Conservation (phyloP, 805 yeast genomes). For the Yarrowia sp. region DNA sequence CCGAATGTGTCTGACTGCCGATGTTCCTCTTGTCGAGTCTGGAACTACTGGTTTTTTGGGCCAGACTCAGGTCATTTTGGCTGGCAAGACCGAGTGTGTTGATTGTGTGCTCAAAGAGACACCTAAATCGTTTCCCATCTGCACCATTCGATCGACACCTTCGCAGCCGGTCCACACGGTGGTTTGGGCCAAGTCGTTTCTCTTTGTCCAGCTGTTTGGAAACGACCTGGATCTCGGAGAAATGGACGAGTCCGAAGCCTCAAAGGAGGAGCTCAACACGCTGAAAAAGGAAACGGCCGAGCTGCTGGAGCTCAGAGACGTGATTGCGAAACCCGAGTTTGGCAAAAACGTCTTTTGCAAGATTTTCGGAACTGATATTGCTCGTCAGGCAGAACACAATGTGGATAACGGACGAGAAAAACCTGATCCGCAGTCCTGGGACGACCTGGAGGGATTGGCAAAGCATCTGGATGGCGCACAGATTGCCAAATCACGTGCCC, state of each 20-base stretch:
- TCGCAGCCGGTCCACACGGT: conserved; percentile 94
- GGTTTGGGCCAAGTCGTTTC: conserved; percentile 94
- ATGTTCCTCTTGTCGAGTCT: conserved; percentile 78
- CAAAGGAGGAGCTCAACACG: conserved; percentile 41
- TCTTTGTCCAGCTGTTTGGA: conserved; percentile 71
- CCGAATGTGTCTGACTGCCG: conserved; percentile 67
- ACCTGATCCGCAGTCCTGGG: conserved; percentile 60
- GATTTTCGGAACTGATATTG: conserved; percentile 73
- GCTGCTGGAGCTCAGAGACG: conserved; percentile 35
- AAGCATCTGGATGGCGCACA: conserved; percentile 24
- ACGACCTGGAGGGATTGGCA: conserved; percentile 30
- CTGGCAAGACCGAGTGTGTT: conserved; percentile 83
- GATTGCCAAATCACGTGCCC: conserved; percentile 30
- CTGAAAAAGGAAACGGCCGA: conserved; percentile 40
- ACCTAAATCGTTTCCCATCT: conserved; percentile 89
- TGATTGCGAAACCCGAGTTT: conserved; percentile 39
- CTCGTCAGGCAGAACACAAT: conserved; percentile 56
- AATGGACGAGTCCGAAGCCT: conserved; percentile 60
- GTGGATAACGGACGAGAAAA: conserved; percentile 45
- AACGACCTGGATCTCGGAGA: conserved; percentile 54
- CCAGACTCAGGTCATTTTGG: conserved; percentile 87
- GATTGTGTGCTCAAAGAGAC: conserved; percentile 85
- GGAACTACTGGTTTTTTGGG: conserved; percentile 97
- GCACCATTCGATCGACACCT: conserved; percentile 96
- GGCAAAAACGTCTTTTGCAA: conserved; percentile 37